Evolutionary conservation across 2,329 filamentous ascomycete species (phyloP).

Genomic region (Shiraia sp.): DNA sequence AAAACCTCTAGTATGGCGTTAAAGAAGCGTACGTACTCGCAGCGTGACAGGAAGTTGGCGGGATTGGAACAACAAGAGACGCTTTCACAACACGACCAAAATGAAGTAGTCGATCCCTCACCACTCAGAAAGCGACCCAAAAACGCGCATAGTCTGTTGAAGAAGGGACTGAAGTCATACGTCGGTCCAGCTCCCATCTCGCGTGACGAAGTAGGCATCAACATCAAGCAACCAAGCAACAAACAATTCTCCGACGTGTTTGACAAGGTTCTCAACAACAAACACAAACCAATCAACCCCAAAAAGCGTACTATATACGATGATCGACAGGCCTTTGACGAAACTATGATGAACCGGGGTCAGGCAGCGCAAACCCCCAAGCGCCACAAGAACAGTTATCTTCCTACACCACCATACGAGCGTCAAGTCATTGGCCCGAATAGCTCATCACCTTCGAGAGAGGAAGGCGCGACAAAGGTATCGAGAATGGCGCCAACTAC

Average conservation of each 20-base stretch:
- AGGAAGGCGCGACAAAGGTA: background rate
- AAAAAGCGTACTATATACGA: conserved; percentile 12
- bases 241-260: conserved; percentile 10
- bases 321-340: conserved; percentile 15
- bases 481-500: background rate
- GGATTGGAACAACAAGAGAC: background rate
- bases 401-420: conserved; percentile 27
- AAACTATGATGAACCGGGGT: conserved; percentile 13
- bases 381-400: conserved; percentile 12
- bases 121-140: conserved; percentile 5
- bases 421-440: conserved; percentile 8
- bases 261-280: conserved; percentile 17
- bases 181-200: conserved; percentile 23
- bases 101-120: conserved; percentile 3
- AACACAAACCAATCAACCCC: conserved; percentile 5
- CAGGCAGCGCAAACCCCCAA: conserved; percentile 4
- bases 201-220: conserved; percentile 11
- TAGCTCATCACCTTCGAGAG: background rate
- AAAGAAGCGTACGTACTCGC: conserved; percentile 6
- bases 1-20: too few relatives aligned
- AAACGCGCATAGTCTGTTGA: background rate
- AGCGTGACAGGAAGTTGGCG: background rate
- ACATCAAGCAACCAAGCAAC: conserved; percentile 6
- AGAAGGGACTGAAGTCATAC: conserved; percentile 14
- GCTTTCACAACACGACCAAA: background rate